Evolutionary conservation across 1,284 basidiomycete genomes (phyloP).

Genomic region (Butyriboletus appendiculatus): DNA sequence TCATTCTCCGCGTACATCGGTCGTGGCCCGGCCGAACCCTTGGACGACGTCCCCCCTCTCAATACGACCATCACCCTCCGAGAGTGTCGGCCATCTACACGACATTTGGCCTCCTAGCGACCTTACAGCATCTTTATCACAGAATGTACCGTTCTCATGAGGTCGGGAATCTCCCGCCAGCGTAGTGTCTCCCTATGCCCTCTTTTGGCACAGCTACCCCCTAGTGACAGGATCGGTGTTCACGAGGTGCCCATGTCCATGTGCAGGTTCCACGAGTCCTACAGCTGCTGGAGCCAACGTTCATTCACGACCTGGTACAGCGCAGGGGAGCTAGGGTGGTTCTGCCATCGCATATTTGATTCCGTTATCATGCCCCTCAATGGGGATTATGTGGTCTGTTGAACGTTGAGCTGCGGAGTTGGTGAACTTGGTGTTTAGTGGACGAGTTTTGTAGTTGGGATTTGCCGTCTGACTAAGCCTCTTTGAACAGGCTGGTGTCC

Average conservation of each 20-base stretch:
- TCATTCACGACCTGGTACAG: no score
- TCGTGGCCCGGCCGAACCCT: constrained; percentile 16
- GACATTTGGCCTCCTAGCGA: neutral
- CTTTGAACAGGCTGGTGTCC: constrained; percentile 7
- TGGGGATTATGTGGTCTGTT: constrained; percentile 8
- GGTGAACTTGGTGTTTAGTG: no score
- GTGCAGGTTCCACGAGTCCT: no score
- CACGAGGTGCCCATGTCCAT: no score
- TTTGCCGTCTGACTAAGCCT: constrained; percentile 36
- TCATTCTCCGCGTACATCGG: constrained; percentile 37
- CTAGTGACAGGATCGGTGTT: no score
- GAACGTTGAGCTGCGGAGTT: neutral
- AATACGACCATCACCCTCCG: neutral
- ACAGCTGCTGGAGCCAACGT: no score
- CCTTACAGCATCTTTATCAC: neutral
- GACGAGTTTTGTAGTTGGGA: neutral
- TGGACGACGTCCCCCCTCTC: no score
- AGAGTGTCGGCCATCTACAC: neutral
- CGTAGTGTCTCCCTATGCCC: no score
- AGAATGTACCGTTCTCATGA: constrained; percentile 11
- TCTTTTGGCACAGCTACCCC: neutral
- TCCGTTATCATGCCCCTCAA: no score
- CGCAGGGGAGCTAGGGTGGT: neutral
- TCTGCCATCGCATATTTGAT: constrained; percentile 1
- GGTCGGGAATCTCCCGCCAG: constrained; percentile 1